Evolutionary conservation across 495 filamentous ascomycete species (phyloP).

Genomic region (Hypoxylon fragiforme): DNA sequence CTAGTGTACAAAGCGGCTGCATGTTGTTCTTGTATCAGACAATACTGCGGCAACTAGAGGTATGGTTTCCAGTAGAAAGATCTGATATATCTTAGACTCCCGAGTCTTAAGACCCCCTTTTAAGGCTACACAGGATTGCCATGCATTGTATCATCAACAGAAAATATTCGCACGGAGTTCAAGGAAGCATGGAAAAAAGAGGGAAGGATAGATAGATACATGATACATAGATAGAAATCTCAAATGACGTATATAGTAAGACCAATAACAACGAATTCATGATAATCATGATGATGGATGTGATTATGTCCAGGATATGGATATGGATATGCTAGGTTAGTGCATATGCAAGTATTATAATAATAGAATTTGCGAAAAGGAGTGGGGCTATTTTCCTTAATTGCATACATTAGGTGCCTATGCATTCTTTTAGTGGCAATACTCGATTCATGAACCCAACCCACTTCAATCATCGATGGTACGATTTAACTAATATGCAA

Average conservation of each 20-base stretch:
- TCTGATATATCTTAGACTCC: too few relatives aligned
- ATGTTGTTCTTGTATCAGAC: constrained; percentile 97
- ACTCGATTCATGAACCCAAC: not conserved
- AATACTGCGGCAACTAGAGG: constrained; percentile 74
- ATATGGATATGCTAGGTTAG: not conserved
- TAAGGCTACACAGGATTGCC: constrained; percentile 5
- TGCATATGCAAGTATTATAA: too few relatives aligned
- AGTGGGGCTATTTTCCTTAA: not conserved
- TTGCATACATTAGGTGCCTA: too few relatives aligned
- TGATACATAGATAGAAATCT: constrained; percentile 23
- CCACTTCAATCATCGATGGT: not conserved
- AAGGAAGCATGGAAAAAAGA: constrained; percentile 5
- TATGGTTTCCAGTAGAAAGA: constrained; percentile 45
- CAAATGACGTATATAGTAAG: constrained; percentile 1
- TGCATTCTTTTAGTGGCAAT: not conserved
- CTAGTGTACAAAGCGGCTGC: constrained; percentile 91
- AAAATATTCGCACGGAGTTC: constrained; percentile 41
- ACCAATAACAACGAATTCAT: too few relatives aligned
- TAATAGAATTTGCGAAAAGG: not conserved
- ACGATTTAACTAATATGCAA: not conserved
- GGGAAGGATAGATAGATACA: constrained; percentile 11
- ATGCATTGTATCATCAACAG: constrained; percentile 23
- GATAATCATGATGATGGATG: too few relatives aligned
- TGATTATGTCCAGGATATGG: too few relatives aligned
- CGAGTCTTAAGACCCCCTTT: too few relatives aligned